Evolutionary conservation across 441 rosid species (phyloP).

Genomic region (Cnidoscolus chayamansa): DNA sequence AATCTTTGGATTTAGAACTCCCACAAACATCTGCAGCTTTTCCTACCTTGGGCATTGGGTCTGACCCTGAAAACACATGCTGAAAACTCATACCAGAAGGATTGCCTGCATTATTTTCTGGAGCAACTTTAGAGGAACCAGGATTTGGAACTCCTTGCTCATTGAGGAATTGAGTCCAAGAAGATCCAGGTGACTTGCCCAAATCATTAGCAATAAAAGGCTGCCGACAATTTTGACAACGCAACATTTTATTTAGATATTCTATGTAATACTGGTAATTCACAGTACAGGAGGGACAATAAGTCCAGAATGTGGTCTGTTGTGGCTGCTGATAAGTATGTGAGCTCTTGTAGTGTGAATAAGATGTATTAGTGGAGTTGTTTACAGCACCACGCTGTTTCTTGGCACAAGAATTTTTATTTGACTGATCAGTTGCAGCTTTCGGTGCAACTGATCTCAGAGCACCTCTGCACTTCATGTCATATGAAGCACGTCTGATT

Average conservation of each 20-base stretch:
- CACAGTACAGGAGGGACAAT: constrained; percentile 51
- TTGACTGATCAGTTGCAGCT: constrained; percentile 41
- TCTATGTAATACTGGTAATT: constrained; percentile 46
- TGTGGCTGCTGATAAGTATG: constrained; percentile 33
- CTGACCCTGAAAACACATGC: constrained; percentile 21
- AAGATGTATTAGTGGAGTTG: constrained; percentile 26
- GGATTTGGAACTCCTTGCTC: constrained; percentile 37
- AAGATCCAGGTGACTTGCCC: constrained; percentile 28
- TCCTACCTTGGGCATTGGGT: constrained; percentile 33
- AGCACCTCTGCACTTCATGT: constrained; percentile 41
- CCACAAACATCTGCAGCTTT: constrained; percentile 35
- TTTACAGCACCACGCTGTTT: constrained; percentile 31
- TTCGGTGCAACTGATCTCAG: constrained; percentile 33
- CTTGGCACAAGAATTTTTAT: constrained; percentile 24
- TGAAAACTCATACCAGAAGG: constrained; percentile 28
- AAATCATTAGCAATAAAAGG: constrained; percentile 47
- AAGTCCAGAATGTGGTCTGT: constrained; percentile 57
- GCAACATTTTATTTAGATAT: constrained; percentile 30
- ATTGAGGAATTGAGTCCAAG: constrained; percentile 26
- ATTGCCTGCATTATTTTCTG: constrained; percentile 31
- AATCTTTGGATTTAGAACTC: constrained; percentile 36
- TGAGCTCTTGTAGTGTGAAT: constrained; percentile 32
- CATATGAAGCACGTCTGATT: constrained; percentile 48
- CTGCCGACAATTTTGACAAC: constrained; percentile 52
- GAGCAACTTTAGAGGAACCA: constrained; percentile 28